Evolutionary conservation across 176 grass and related monocot species (phyloP).

Genomic region (Pontederia paniculata): DNA sequence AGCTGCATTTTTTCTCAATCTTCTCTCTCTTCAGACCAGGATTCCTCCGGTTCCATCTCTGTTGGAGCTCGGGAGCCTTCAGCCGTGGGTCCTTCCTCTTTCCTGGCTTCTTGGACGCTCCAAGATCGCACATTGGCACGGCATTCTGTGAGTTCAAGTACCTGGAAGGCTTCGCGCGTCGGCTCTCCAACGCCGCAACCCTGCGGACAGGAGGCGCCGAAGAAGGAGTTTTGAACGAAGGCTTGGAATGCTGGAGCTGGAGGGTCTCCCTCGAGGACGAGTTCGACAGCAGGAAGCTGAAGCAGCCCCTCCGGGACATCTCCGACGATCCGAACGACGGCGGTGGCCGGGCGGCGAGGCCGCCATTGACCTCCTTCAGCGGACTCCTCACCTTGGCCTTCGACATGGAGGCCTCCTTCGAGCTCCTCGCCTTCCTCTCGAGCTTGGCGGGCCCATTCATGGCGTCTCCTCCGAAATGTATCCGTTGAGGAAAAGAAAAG

Average conservation of each 20-base stretch:
- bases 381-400: slow-evolving; percentile 15
- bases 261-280: slow-evolving; percentile 10
- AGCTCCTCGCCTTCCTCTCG: background rate
- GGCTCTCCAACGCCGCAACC: background rate
- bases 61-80: slow-evolving; percentile 7
- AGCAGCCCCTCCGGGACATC: slow-evolving; percentile 29
- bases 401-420: background rate
- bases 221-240: background rate
- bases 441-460: slow-evolving; percentile 21
- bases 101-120: background rate
- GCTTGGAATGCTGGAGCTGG: background rate
- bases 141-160: background rate
- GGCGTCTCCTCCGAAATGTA: slow-evolving; percentile 15
- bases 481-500: slow-evolving; percentile 11
- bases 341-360: slow-evolving; percentile 6
- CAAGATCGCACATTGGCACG: background rate
- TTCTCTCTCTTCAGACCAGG: background rate
- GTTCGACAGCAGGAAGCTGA: slow-evolving; percentile 37
- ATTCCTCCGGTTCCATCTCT: background rate
- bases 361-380: slow-evolving; percentile 45
- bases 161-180: background rate
- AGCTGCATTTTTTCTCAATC: slow-evolving; percentile 15
- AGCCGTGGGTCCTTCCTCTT: slow-evolving; percentile 11
- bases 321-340: slow-evolving; percentile 5
- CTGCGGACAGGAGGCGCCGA: background rate